Evolutionary conservation across 2,329 filamentous ascomycete species (phyloP).

Genomic region (Botrytis aclada): DNA sequence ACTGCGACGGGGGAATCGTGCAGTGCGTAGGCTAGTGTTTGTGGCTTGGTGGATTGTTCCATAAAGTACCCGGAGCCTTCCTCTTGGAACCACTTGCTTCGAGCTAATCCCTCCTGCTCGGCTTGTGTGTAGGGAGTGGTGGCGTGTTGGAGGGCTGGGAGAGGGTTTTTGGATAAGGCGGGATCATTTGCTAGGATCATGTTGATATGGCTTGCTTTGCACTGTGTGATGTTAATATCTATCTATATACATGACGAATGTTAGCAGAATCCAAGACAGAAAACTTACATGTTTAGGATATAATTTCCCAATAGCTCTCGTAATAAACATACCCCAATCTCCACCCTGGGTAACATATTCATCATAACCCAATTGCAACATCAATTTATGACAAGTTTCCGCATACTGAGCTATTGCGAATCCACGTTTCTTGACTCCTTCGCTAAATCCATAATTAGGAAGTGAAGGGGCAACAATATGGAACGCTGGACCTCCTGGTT

Average conservation of each 20-base stretch:
- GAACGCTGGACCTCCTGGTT: constrained; percentile 21
- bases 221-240: constrained; percentile 33
- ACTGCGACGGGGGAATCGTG: constrained; percentile 67
- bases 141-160: neutral
- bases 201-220: constrained; percentile 49
- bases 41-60: constrained; percentile 48
- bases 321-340: constrained; percentile 69
- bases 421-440: constrained; percentile 40
- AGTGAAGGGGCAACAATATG: constrained; percentile 53
- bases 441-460: constrained; percentile 50
- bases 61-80: constrained; percentile 27
- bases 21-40: constrained; percentile 69
- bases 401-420: constrained; percentile 61
- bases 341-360: constrained; percentile 62
- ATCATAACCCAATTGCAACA: constrained; percentile 63
- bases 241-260: neutral
- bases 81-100: constrained; percentile 24
- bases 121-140: constrained; percentile 8
- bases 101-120: constrained; percentile 24
- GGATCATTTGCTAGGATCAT: constrained; percentile 2
- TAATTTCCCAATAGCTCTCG: constrained; percentile 55
- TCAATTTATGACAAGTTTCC: constrained; percentile 62
- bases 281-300: constrained; percentile 47
- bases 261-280: neutral
- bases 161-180: no score